Base-by-base conservation (phyloP, 345 rosid genomes). In the Corchorus capsularis region DNA sequence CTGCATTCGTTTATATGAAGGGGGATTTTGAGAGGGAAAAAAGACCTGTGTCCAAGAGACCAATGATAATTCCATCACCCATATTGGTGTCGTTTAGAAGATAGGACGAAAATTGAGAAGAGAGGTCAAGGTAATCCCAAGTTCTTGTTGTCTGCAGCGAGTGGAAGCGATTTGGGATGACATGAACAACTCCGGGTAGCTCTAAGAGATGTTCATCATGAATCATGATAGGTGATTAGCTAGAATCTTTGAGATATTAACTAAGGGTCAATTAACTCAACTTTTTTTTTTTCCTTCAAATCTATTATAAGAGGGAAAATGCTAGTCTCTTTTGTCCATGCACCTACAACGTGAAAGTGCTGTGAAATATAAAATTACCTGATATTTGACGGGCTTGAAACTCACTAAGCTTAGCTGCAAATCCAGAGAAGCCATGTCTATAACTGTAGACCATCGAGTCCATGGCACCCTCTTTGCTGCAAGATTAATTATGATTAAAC, bases 41-140 rank as follows among this genome's bases (percentile, higher is more conserved):
- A 22, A 59, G 35, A 83, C 86, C 81, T 79, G 84, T 4, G 73
- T 84, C 84, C 59, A 84, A 17, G 49, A 63, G 49, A 17, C 69
- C 49, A 39, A 63, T 63, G 69, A 63, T 63, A 39, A 63, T 63
- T 63, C 49, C 32, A 63, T 39, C 69, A 39, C 69, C 49, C 69
- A 63, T 63, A 15, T 63, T n/a, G 69, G 20, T 63, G 14, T 63
- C 69, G 39, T 63, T 47, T 63, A 63, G 27, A 63, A 63, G 49
- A 39, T 39, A 39, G 62, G 76, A 11, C 20, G 69, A 14, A 17
- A 6, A 17, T 11, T 39, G 13, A 6, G 69, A 63, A 63, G 69
- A 63, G 22, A 63, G 8, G 69, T 39, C 69, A 63, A 63, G 69
- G 69, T 63, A 63, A 63, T 63, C 49, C 69, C 49, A 63, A 2